phyloP scores from a whole-genome alignment of 169 alveolate genomes.

The Prorocentrum cordatum region DNA sequence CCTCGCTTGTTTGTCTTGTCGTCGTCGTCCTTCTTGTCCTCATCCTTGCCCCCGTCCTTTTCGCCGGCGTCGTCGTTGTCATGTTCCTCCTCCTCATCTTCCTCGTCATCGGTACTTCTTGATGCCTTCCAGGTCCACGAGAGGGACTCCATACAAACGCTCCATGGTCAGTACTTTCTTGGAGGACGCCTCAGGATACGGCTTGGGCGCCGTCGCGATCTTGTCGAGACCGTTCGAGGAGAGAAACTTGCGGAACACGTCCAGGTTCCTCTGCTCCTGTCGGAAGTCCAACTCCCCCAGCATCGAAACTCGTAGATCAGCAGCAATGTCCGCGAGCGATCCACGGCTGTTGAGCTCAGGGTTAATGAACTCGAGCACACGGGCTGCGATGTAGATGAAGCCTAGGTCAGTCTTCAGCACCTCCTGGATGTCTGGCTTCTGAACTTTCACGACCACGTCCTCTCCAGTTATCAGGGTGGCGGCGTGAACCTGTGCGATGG shows the following conservation, averaged over 20 bases:
- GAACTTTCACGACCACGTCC: slow-evolving; percentile 54
- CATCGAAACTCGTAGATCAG: slow-evolving; percentile 57
- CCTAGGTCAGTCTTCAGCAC: slow-evolving; percentile 61
- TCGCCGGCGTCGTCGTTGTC: not conserved
- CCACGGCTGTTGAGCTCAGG: slow-evolving; percentile 65
- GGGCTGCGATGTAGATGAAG: slow-evolving; percentile 35
- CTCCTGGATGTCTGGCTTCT: slow-evolving; percentile 59
- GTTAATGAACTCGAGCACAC: slow-evolving; percentile 15
- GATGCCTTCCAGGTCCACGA: slow-evolving; percentile 39
- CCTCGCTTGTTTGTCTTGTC: not conserved
- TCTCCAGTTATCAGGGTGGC: slow-evolving; percentile 1
- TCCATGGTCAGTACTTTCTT: slow-evolving; percentile 46
- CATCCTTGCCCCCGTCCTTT: not conserved
- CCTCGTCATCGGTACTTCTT: not conserved
- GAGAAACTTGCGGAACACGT: slow-evolving; percentile 35
- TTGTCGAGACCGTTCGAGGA: slow-evolving; percentile 6
- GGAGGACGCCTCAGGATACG: slow-evolving; percentile 31
- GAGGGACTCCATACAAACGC: slow-evolving; percentile 17
- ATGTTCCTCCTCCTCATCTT: no score
- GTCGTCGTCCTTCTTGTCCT: not conserved
- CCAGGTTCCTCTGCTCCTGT: slow-evolving; percentile 45
- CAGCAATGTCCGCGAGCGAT: slow-evolving; percentile 46
- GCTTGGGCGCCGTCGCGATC: slow-evolving; percentile 29
- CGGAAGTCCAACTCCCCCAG: slow-evolving; percentile 64
- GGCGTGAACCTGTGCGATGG: slow-evolving; percentile 58